Conservation (phyloP, 2,329 filamentous ascomycete species). For the Beauveria pseudobassiana region DNA sequence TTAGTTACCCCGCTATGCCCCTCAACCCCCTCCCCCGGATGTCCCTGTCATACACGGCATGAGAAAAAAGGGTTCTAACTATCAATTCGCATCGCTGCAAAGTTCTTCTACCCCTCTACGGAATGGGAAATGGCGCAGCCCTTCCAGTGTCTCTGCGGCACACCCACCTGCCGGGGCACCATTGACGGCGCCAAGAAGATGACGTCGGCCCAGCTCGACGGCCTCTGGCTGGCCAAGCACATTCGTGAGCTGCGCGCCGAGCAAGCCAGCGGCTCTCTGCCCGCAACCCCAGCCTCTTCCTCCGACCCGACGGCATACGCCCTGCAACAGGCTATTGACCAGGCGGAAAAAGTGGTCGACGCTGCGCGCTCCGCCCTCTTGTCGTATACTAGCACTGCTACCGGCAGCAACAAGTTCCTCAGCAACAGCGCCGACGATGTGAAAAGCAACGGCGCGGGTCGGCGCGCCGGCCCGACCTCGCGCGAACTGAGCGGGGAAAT, state of each 20-base stretch:
- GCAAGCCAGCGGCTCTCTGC: slow-evolving; percentile 9
- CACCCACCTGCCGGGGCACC: slow-evolving; percentile 48
- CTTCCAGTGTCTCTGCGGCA: slow-evolving; percentile 58
- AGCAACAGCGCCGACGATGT: slow-evolving; percentile 15
- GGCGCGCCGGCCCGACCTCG: slow-evolving; percentile 44
- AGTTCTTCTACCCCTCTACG: slow-evolving; percentile 70
- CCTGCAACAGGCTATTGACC: slow-evolving; percentile 34
- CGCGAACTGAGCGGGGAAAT: slow-evolving; percentile 53
- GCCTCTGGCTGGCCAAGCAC: slow-evolving; percentile 55
- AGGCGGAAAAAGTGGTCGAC: slow-evolving; percentile 41
- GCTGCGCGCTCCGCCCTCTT: slow-evolving; percentile 36
- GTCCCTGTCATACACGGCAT: too few species aligned
- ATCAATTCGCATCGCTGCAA: background rate
- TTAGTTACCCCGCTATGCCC: slow-evolving; percentile 20
- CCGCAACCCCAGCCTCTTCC: slow-evolving; percentile 14
- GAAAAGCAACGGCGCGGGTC: slow-evolving; percentile 17
- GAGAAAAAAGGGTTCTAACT: background rate
- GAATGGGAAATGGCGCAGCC: slow-evolving; percentile 69
- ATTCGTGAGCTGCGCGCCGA: slow-evolving; percentile 49
- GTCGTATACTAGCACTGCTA: slow-evolving; percentile 25
- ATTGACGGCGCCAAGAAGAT: slow-evolving; percentile 59
- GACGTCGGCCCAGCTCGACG: slow-evolving; percentile 42
- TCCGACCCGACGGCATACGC: slow-evolving; percentile 34
- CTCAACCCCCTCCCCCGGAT: too few species aligned
- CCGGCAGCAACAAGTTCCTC: slow-evolving; percentile 10